Conservation (phyloP, 176 grass and related monocot species). For the Saccharum spontaneum region DNA sequence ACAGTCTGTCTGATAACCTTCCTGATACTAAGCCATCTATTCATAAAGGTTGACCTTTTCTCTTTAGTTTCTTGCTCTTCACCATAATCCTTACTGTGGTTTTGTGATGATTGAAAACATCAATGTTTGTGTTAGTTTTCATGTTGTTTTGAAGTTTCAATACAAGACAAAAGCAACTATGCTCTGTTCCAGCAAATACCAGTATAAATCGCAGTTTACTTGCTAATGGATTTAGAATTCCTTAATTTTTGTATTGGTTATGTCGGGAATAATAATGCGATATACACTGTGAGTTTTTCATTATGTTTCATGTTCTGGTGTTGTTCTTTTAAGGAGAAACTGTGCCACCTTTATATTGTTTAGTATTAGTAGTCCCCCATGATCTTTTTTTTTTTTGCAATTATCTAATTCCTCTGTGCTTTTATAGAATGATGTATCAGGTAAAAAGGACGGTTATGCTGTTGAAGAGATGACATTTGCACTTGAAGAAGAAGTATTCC, state of each 20-base stretch:
- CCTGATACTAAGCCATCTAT: background rate
- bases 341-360: constrained; percentile 4
- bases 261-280: constrained; percentile 19
- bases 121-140: background rate
- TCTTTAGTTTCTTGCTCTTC: background rate
- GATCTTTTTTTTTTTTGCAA: no score
- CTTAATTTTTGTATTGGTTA: no score
- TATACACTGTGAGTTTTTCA: constrained; percentile 2
- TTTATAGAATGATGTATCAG: constrained; percentile 63
- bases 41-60: background rate
- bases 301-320: background rate
- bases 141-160: background rate
- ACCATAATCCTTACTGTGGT: no score
- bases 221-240: background rate
- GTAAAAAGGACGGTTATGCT: constrained; percentile 57
- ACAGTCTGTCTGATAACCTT: no score
- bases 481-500: constrained; percentile 74
- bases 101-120: background rate
- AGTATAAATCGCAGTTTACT: background rate
- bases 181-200: background rate
- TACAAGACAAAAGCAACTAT: background rate
- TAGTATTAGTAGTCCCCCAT: background rate
- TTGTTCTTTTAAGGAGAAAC: background rate
- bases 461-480: constrained; percentile 91
- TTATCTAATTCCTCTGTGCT: background rate